Conservation (phyloP, 108 stramenopile genomes). For the Cyclotella distinguenda region DNA sequence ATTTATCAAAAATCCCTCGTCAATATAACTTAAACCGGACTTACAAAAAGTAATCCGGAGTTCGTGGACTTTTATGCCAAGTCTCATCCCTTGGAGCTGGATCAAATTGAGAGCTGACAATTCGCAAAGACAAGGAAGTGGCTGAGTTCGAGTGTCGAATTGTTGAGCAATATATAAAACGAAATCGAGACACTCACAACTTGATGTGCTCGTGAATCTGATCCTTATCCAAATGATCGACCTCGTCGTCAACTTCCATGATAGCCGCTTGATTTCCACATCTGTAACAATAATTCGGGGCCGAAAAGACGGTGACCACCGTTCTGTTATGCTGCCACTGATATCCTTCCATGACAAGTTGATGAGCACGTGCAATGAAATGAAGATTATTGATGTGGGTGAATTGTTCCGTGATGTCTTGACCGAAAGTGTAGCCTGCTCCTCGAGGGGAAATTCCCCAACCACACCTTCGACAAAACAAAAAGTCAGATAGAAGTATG, state of each 20-base stretch:
- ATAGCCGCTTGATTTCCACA: constrained; percentile 98
- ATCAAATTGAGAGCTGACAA: constrained; percentile 78
- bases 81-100: constrained; percentile 78
- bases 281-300: constrained; percentile 97
- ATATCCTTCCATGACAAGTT: constrained; percentile 97
- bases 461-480: constrained; percentile 42
- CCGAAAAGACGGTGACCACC: constrained; percentile 95
- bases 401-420: constrained; percentile 93
- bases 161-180: neutral
- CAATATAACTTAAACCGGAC: no score
- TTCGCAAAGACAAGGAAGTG: neutral
- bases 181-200: constrained; percentile 53
- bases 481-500: neutral
- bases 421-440: constrained; percentile 94
- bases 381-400: constrained; percentile 88
- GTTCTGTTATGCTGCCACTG: constrained; percentile 80
- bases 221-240: constrained; percentile 57
- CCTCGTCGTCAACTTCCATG: constrained; percentile 77
- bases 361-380: constrained; percentile 93
- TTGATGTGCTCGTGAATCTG: constrained; percentile 68
- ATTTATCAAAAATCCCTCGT: neutral
- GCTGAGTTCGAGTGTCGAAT: neutral
- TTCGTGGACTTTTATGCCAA: constrained; percentile 79
- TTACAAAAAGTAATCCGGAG: constrained; percentile 83
- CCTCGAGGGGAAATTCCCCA: constrained; percentile 91